Evolutionary conservation across 2,329 filamentous ascomycete species (phyloP), one percentile per base, ranked within the genome.

Genomic region (Diaporthe amygdali): DNA sequence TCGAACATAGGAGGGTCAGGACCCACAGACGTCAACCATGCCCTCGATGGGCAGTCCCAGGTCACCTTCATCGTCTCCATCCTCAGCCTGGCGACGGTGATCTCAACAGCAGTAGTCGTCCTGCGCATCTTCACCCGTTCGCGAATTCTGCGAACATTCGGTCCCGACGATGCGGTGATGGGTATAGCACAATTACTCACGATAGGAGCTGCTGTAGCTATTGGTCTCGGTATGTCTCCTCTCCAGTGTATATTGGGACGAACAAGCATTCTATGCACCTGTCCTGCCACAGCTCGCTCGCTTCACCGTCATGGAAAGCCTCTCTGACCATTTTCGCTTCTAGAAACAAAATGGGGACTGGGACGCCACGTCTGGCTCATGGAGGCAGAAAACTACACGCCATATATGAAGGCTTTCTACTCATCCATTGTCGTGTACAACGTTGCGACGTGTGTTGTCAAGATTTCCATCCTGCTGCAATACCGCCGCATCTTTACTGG

Each of bases 391-490:
- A 17, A 72, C 44, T 66, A 39, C 44, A 47, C 56, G 6, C 67
- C 54, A 1, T 55, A 44, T 22, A 46, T 22, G 46, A 69, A 81
- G 77, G 74, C 74, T 0, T 78, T 82, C n/a, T 82, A 77, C 70
- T 32, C 72, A 39, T 75, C 76, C 20, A 78, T 81, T 32, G 68
- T 81, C 47, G 54, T 78, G n/a, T 82, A 81, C 74, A 80, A 80
- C 64, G 59, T 77, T 25, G 75, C 74, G 10, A 75, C 79, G 15
- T 74, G 74, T 61, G 59, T 78, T 9, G 78, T 80, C 71, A 82
- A 82, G 70, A 73, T 78, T 14, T 80, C 80, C 22, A 80, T 82
- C 68, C 71, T 81, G 9, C 72, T 82, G 10, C 80, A 81, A 71
- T 82, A 81, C 76, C 76, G 79, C 3, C 78, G 80, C 20, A 78